Base-by-base conservation (phyloP, 1,139 yeast species). In the Sugiyamaella grinbergsii region DNA sequence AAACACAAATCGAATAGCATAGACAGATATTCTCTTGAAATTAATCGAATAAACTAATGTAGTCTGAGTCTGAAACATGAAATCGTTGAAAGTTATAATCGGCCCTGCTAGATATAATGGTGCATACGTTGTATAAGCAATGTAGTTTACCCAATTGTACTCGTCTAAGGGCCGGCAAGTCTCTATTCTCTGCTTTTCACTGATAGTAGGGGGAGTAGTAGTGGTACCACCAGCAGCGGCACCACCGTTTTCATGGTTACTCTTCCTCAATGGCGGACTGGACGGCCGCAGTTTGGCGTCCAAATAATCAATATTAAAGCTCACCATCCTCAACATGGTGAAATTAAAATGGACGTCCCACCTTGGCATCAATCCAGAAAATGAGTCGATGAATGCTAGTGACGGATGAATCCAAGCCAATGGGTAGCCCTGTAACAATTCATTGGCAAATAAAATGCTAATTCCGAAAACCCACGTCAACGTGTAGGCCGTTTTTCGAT, bases 281-380 rank as follows among this genome's bases (percentile, higher is more conserved):
- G 51, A 45, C 15, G 45, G 45, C 3, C 37, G 36, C 8, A 20
- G 10, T 36, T 40, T 49, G 4, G 66, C 65, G 24, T 60, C 59
- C 34, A 67, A 67, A 62, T 78, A 89, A 68, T 94, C 99, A 57
- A 87, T 67, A 58, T 87, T 87, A 68, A 77, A 93, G 52, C 96
- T 87, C 44, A 94, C 71, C 79, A 90, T 80, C 59, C 97, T 77
- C 50, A 94, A 75, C 57, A 93, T 72, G 0, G 96, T 84, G 68
- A 94, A 89, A 68, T 93, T 94, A 76, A 83, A 94, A 62, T 87
- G 88, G 6, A 94, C 97, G 64, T 93, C 98, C 99, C 99, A 94
- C 59, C 98, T 75, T 16, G 81, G 76, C 58, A 93, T 82, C 22
- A 91, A 76, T 0, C 98, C 98, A 4, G 70, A 61, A 44, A 61